A percentile compares a stretch with the other conserved stretches of the same genome.
Evolutionary conservation across 257 asterid species (phyloP).

Genomic region (Salvia hispanica): DNA sequence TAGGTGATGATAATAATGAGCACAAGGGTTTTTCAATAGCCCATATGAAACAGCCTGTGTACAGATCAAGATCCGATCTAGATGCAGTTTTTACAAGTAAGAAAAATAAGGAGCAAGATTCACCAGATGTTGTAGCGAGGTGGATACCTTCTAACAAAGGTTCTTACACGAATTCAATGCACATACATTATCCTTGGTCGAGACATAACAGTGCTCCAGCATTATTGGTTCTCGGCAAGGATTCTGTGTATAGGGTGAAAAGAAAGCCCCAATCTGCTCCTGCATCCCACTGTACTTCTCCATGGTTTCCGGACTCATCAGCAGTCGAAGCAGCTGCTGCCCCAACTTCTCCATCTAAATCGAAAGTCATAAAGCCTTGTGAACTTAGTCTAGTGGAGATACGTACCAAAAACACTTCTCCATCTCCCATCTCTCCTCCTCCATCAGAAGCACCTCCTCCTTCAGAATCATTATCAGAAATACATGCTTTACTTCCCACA

Average conservation of each 20-base stretch:
- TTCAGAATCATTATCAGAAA: constrained; percentile 24
- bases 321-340: constrained; percentile 36
- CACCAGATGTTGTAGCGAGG: constrained; percentile 69
- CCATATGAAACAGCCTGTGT: constrained; percentile 45
- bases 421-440: neutral
- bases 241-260: constrained; percentile 53
- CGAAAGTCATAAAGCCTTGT: constrained; percentile 34
- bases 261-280: constrained; percentile 46
- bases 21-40: constrained; percentile 43
- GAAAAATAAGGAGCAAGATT: constrained; percentile 68
- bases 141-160: constrained; percentile 95
- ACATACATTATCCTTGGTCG: constrained; percentile 76
- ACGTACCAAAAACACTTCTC: constrained; percentile 23
- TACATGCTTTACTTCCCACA: constrained; percentile 22
- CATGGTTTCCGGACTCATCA: constrained; percentile 44
- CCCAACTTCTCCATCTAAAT: constrained; percentile 35
- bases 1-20: constrained; percentile 43
- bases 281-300: constrained; percentile 40
- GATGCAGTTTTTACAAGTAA: constrained; percentile 52
- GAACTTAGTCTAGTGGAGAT: constrained; percentile 31
- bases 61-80: constrained; percentile 49
- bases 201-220: constrained; percentile 89
- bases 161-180: constrained; percentile 86
- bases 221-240: constrained; percentile 59
- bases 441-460: constrained; percentile 29